Percentiles rank a stretch among this genome's conserved stretches.
These are phyloP conservation scores for Onygena corvina DNA, from an alignment of 2,329 filamentous ascomycete genomes.

Conservation along the genomic window DNA sequence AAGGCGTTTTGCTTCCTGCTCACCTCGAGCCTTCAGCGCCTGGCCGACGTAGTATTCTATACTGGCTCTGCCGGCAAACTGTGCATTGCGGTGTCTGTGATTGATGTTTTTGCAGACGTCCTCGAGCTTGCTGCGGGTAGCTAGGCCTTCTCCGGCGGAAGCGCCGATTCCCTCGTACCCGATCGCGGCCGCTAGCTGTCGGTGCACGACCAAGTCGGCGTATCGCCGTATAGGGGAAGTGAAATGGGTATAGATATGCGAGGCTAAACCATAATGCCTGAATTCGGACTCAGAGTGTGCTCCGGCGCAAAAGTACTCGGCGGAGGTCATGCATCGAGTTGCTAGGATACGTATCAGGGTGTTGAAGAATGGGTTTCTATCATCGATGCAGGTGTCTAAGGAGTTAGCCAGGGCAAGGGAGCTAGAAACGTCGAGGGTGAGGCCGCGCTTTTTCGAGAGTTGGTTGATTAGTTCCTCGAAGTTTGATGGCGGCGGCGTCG, in stretches of 20 bases:
- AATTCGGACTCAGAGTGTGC: conserved; percentile 90
- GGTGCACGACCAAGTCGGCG: conserved; percentile 87
- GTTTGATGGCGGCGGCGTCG: conserved; percentile 82
- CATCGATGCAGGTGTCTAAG: conserved; percentile 70
- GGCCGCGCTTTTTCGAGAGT: conserved; percentile 69
- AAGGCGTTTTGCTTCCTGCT: conserved; percentile 26
- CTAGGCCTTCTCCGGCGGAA: conserved; percentile 65
- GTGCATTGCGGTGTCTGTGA: conserved; percentile 88
- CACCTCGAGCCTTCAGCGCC: conserved; percentile 64
- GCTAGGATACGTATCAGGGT: conserved; percentile 94
- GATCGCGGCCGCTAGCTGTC: conserved; percentile 90
- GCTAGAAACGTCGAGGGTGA: conserved; percentile 71
- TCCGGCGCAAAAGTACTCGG: conserved; percentile 94
- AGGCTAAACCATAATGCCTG: conserved; percentile 90
- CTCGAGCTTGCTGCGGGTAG: conserved; percentile 74
- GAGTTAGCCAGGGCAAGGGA: conserved; percentile 90
- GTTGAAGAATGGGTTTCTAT: conserved; percentile 88
- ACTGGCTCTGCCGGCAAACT: conserved; percentile 83
- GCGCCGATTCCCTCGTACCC: conserved; percentile 57
- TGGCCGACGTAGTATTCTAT: conserved; percentile 98
- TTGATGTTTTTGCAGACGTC: conserved; percentile 98
- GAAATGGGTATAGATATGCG: conserved; percentile 97
- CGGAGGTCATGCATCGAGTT: conserved; percentile 97
- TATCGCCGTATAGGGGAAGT: conserved; percentile 95
- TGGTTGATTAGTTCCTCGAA: conserved; percentile 91